These are phyloP conservation scores for Poronia punctata DNA, from an alignment of 495 filamentous ascomycete genomes.

Conservation along the genomic window DNA sequence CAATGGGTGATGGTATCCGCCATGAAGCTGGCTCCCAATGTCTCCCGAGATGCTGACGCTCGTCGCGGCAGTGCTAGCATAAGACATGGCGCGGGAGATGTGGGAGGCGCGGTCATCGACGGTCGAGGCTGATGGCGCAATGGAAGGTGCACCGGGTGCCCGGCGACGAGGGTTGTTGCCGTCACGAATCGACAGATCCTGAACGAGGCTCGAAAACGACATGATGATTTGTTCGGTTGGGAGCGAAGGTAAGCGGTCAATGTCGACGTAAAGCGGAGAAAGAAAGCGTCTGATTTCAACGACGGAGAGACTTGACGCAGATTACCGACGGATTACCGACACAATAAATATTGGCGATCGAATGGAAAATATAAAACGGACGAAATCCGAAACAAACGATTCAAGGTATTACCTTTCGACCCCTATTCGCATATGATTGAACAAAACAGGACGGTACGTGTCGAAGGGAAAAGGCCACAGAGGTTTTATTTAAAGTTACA, in stretches of 20 bases:
- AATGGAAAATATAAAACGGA: no score
- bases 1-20: constrained; percentile 89
- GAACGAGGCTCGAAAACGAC: constrained; percentile 89
- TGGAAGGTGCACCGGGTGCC: constrained; percentile 21
- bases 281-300: not conserved
- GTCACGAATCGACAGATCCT: constrained; percentile 66
- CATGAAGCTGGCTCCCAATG: constrained; percentile 90
- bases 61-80: constrained; percentile 83
- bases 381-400: no score
- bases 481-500: no score
- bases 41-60: constrained; percentile 89
- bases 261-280: not conserved
- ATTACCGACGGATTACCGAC: no score
- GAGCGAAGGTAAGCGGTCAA: not conserved
- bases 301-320: not conserved
- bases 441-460: no score
- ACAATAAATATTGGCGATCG: no score
- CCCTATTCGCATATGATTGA: no score
- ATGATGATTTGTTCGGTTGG: constrained; percentile 38
- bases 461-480: no score
- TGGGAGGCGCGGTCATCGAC: constrained; percentile 53
- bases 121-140: constrained; percentile 43
- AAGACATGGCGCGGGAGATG: constrained; percentile 67
- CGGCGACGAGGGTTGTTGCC: constrained; percentile 34
- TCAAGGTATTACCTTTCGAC: no score